These are phyloP conservation scores for Fusarium paranaense DNA, from an alignment of 2,329 filamentous ascomycete genomes.

Conservation along the genomic window DNA sequence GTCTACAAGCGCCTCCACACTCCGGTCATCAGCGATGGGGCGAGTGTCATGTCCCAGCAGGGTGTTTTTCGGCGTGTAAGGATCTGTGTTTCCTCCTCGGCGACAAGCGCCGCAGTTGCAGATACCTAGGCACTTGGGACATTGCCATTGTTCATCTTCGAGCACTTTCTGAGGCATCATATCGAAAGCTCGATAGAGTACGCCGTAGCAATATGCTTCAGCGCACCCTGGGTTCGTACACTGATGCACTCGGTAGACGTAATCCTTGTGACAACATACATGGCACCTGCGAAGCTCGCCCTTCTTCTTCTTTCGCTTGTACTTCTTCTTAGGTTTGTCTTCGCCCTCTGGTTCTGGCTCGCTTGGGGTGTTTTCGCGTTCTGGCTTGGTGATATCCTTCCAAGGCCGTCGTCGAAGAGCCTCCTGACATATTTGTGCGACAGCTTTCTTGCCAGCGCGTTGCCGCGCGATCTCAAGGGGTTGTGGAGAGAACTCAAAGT, in stretches of 20 bases:
- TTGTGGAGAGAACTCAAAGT: slow-evolving; percentile 74
- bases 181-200: slow-evolving; percentile 90
- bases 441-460: slow-evolving; percentile 77
- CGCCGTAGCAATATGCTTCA: slow-evolving; percentile 91
- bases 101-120: slow-evolving; percentile 90
- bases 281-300: slow-evolving; percentile 76
- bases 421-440: slow-evolving; percentile 95
- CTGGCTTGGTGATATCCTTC: slow-evolving; percentile 79
- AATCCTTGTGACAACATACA: slow-evolving; percentile 83
- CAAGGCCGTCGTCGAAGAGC: slow-evolving; percentile 84
- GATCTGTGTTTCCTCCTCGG: slow-evolving; percentile 71
- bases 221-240: slow-evolving; percentile 79
- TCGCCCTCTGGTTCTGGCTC: slow-evolving; percentile 71
- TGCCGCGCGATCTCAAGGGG: slow-evolving; percentile 77
- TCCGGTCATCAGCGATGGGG: slow-evolving; percentile 89
- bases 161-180: slow-evolving; percentile 86
- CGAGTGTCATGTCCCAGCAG: slow-evolving; percentile 91
- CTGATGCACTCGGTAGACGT: slow-evolving; percentile 84
- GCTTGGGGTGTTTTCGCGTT: slow-evolving; percentile 58
- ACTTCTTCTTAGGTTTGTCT: slow-evolving; percentile 71
- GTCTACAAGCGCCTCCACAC: slow-evolving; percentile 90
- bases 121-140: slow-evolving; percentile 85
- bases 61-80: slow-evolving; percentile 89
- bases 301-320: slow-evolving; percentile 64
- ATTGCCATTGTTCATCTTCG: slow-evolving; percentile 86